These are phyloP conservation scores for Funneliformis mosseae DNA, from an alignment of 192 early-diverging fungal species.

Conservation along the genomic window DNA sequence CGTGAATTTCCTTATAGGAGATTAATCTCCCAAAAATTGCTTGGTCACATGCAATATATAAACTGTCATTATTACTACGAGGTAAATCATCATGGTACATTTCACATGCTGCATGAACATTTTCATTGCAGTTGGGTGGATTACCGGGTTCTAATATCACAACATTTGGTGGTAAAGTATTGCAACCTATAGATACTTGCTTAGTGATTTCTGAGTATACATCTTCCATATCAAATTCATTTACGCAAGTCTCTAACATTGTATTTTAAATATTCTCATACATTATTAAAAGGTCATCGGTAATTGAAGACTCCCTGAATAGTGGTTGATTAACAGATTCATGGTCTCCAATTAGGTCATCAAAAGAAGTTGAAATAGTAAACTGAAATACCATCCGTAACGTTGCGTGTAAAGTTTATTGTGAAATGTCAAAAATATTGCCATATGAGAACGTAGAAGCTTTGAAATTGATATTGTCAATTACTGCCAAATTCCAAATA, in stretches of 20 bases:
- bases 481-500: conserved; percentile 4
- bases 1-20: not conserved
- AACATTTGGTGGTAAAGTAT: not conserved
- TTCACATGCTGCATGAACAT: conserved; percentile 30
- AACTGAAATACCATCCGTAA: conserved; percentile 18
- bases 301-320: not conserved
- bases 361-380: not conserved
- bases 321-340: not conserved
- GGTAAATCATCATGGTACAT: conserved; percentile 10
- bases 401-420: not conserved
- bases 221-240: not conserved
- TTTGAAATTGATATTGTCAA: conserved; percentile 18
- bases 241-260: conserved; percentile 11
- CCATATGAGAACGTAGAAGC: conserved; percentile 5
- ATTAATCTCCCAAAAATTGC: conserved; percentile 21
- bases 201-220: not conserved
- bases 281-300: conserved; percentile 6
- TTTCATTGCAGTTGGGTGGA: conserved; percentile 4
- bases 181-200: conserved; percentile 7
- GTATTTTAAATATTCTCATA: conserved; percentile 14
- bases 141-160: conserved; percentile 3
- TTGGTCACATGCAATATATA: conserved; percentile 15
- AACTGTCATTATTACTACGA: not conserved
- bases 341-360: not conserved
- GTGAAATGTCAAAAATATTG: conserved; percentile 3